Base-by-base conservation (phyloP, 139 green algal genomes). In the Pycnococcus provasolii region DNA sequence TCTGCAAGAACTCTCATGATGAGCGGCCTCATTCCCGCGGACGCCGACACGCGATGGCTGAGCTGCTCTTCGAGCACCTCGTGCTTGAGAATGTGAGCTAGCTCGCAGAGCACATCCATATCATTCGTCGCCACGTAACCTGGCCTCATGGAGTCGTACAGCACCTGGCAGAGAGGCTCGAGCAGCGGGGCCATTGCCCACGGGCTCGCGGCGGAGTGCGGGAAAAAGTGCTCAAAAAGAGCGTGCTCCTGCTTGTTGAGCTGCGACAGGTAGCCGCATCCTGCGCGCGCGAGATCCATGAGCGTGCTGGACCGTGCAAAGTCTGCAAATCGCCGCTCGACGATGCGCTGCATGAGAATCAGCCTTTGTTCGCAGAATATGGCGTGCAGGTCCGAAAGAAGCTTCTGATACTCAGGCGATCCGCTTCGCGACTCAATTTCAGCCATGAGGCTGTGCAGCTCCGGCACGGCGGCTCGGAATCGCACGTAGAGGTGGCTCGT, bases 151-250 rank as follows among this genome's bases (percentile, higher is more conserved):
- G 77, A 69, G 57, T 97, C 92, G 69, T 96, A 96, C 54, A 97
- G 79, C 54, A 94, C 71, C 39, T 76, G 90, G 66, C 84, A 91
- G 60, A 96, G 77, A 45, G 90, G 83, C 67, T 95, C 86, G 62
- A 94, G 77, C 48, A 96, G 75, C 51, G 52, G 8, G 15, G 52
- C 2, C 1, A 71, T 26, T 13, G 37, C 64, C 1, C 4, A 41
- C 8, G 11, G 40, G 58, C 13, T 61, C 11, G 11, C 13, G 58
- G 11, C 15, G 15, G 58, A 64, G 41, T 50, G 47, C 13, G 81
- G 80, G 71, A 96, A 96, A 72, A 96, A 94, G 66, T 90, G 80
- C 73, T 92, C 82, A 53, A 89, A 90, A 52, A 96, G 82, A 80
- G 90, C 78, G 58, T 79, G 71, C 81, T 96, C 90, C 60, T 85